Evolutionary conservation across 2,329 filamentous ascomycete species (phyloP).

Genomic region (Exophiala xenobiotica): DNA sequence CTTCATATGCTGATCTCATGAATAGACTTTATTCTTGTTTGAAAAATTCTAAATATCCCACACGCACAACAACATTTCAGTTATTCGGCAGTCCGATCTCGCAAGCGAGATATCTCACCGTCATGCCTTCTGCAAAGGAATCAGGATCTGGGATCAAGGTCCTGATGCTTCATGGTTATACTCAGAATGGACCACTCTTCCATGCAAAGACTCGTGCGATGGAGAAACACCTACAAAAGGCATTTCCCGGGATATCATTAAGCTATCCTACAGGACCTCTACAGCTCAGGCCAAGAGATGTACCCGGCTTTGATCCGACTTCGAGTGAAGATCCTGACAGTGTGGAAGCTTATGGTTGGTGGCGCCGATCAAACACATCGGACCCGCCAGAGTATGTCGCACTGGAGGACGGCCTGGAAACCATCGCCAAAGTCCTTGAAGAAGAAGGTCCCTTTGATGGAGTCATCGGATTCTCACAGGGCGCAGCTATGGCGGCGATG

Average conservation of each 20-base stretch:
- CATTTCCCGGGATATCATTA: constrained; percentile 63
- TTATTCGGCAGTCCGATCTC: background rate
- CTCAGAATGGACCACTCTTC: constrained; percentile 84
- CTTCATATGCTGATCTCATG: constrained; percentile 3
- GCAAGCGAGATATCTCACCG: constrained; percentile 8
- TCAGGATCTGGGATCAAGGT: constrained; percentile 54
- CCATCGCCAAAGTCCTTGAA: constrained; percentile 61
- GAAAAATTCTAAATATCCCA: background rate
- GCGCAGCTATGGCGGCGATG: constrained; percentile 69
- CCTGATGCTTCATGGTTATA: constrained; percentile 83
- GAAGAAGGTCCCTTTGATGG: constrained; percentile 71
- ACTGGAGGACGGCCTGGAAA: constrained; percentile 65
- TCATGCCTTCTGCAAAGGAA: constrained; percentile 21
- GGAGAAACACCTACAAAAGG: constrained; percentile 74
- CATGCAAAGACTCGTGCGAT: constrained; percentile 84
- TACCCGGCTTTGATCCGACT: constrained; percentile 63
- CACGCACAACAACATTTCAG: no score
- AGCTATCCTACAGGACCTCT: constrained; percentile 70
- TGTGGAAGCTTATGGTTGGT: constrained; percentile 80
- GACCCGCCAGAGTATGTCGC: constrained; percentile 64
- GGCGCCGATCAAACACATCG: constrained; percentile 63
- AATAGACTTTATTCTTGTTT: constrained; percentile 6
- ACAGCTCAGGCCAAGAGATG: constrained; percentile 62
- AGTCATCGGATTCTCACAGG: constrained; percentile 80
- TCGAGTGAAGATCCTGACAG: constrained; percentile 48